Evolutionary conservation across 148 eudicot genomes (phyloP).

Genomic region (Salicornia ramosissima): DNA sequence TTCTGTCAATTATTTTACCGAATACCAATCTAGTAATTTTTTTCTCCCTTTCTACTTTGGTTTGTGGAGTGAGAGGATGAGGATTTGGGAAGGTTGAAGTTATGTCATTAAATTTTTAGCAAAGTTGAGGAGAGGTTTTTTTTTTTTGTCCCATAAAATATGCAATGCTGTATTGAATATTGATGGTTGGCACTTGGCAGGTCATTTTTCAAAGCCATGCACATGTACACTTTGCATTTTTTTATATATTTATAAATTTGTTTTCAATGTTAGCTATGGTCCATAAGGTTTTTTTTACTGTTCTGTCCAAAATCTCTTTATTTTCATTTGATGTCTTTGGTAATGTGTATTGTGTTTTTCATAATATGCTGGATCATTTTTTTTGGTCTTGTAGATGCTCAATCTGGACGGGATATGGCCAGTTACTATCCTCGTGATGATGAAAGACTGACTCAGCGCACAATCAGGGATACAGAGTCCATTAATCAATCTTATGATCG

Average conservation of each 20-base stretch:
- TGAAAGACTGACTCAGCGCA: conserved; percentile 39
- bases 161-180: too few species aligned
- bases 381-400: conserved; percentile 38
- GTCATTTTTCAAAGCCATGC: too few species aligned
- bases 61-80: neutral
- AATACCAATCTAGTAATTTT: neutral
- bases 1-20: too few species aligned
- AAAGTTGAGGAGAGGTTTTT: neutral
- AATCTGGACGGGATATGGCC: conserved; percentile 51
- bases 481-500: conserved; percentile 68
- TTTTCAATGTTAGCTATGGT: neutral
- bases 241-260: neutral
- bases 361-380: conserved; percentile 13
- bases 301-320: neutral
- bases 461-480: conserved; percentile 55
- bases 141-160: too few species aligned
- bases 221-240: neutral
- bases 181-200: neutral
- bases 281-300: neutral
- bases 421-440: conserved; percentile 52
- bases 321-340: neutral
- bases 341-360: neutral
- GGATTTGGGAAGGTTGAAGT: neutral
- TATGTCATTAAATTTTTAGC: too few species aligned
- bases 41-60: neutral